Evolutionary conservation across 441 rosid genomes (phyloP), one percentile per base, ranked within the genome.

Genomic region (Flueggea neowawraea): DNA sequence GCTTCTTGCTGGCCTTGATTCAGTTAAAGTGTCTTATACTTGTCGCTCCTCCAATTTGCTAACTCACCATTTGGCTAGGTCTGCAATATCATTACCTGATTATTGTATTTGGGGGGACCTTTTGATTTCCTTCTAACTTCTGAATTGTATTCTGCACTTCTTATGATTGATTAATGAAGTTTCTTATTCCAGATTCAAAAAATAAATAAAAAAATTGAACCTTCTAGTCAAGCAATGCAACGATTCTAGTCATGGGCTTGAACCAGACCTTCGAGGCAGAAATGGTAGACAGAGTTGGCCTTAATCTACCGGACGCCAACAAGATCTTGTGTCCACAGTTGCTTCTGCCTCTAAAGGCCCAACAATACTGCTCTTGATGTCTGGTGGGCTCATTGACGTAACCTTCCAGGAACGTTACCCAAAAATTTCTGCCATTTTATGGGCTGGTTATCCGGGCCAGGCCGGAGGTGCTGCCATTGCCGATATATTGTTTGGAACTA

Each of bases 391-490:
- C 0, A 68, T 90, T 5, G 97, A 94, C 44, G 71, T 90, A 10
- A 62, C 93, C 16, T 90, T 94, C 0, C 88, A 90, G 0, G 63
- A 80, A 68, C 78, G 77, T 4, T 75, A 90, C 52, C 84, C 79
- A 0, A 78, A 66, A 2, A 66, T 94, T 31, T n/a, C 67, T 2
- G 86, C 86, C 9, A 89, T 90, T 44, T 13, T 94, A 47, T 94
- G 98, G 98, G 93, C 90, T 44, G 98, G 98, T 14, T 94, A 94
- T 62, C 97, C 95, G 0, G 98, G 98, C 57, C 96, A 90, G 31
- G 93, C 87, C n/a, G 98, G 98, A 4, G 97, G 97, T 5, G 71
- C 82, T 0, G 98, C 98, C 52, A 85, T 94, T 11, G 95, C 93
- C 5, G n/a, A n/a, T n/a, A n/a, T n/a, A n/a, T 53, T 94, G 71